Evolutionary conservation across 768 basidiomycete species (phyloP).

Genomic region (Boletales sp.): DNA sequence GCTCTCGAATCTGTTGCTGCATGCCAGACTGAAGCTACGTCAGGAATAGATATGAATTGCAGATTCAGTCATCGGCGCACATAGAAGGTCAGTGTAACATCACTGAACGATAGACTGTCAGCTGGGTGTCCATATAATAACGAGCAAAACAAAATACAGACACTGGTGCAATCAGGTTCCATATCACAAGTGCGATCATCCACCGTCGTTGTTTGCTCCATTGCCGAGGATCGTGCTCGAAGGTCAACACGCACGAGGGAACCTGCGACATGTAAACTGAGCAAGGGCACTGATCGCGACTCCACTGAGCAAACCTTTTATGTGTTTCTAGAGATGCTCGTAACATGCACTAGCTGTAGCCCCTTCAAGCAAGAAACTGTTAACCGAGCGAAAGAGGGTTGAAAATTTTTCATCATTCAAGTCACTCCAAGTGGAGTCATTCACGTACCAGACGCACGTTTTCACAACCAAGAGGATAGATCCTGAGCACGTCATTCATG

Average conservation of each 20-base stretch:
- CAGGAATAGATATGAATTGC: not conserved
- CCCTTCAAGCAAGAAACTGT: not conserved
- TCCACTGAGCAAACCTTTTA: slow-evolving; percentile 3
- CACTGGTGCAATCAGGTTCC: slow-evolving; percentile 30
- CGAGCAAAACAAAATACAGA: slow-evolving; percentile 5
- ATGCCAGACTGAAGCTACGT: slow-evolving; percentile 17
- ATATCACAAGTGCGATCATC: slow-evolving; percentile 26
- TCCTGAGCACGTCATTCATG: not conserved
- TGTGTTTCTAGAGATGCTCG: slow-evolving; percentile 1
- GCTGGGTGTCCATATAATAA: not conserved
- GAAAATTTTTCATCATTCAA: not conserved
- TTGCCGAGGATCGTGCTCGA: slow-evolving; percentile 21
- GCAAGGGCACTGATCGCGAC: slow-evolving; percentile 1
- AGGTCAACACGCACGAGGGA: slow-evolving; percentile 12
- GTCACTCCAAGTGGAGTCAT: no score
- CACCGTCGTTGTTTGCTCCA: slow-evolving; percentile 28
- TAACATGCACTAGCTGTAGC: no score
- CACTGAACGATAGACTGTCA: slow-evolving; percentile 14
- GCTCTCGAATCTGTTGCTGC: slow-evolving; percentile 20
- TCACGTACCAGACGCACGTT: not conserved
- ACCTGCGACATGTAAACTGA: slow-evolving; percentile 16
- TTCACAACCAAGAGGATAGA: not conserved
- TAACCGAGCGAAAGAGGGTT: not conserved
- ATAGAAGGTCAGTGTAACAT: slow-evolving; percentile 26
- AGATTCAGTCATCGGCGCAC: slow-evolving; percentile 9